phyloP scores from a whole-genome alignment of 768 basidiomycete genomes.

The Phaeotremella skinneri region DNA sequence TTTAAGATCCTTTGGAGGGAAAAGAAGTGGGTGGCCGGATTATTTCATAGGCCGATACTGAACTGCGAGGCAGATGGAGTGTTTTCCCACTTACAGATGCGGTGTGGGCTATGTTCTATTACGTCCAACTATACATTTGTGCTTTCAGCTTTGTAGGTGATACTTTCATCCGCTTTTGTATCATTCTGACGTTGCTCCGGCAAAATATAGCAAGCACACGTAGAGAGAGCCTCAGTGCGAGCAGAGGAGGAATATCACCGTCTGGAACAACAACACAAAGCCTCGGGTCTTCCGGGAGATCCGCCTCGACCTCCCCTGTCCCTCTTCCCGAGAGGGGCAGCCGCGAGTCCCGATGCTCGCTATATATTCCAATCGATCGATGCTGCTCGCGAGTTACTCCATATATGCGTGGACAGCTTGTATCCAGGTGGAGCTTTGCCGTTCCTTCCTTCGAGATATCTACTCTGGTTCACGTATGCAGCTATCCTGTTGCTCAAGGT shows the following conservation, averaged over 20 bases:
- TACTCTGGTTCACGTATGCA: slow-evolving; percentile 49
- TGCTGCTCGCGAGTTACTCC: slow-evolving; percentile 41
- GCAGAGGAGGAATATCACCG: slow-evolving; percentile 38
- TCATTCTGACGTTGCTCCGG: too few species aligned
- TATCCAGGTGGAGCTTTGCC: slow-evolving; percentile 43
- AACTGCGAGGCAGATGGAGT: slow-evolving; percentile 22
- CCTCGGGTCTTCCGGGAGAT: slow-evolving; percentile 10
- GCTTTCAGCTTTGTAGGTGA: slow-evolving; percentile 44
- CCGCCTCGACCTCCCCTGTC: slow-evolving; percentile 25
- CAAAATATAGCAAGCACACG: slow-evolving; percentile 41
- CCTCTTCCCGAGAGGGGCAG: slow-evolving; percentile 46
- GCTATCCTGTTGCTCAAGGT: slow-evolving; percentile 47
- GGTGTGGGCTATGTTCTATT: slow-evolving; percentile 43
- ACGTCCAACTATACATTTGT: slow-evolving; percentile 40
- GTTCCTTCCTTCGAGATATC: slow-evolving; percentile 42
- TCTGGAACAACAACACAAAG: slow-evolving; percentile 20
- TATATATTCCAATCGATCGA: slow-evolving; percentile 50
- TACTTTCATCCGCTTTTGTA: neutral
- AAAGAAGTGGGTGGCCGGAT: slow-evolving; percentile 25
- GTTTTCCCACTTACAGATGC: slow-evolving; percentile 40
- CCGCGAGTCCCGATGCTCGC: slow-evolving; percentile 37
- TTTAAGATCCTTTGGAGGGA: slow-evolving; percentile 39
- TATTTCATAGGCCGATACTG: neutral
- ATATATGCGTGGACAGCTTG: slow-evolving; percentile 45
- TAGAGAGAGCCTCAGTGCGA: slow-evolving; percentile 38